Evolutionary conservation across 164 flowering plant genomes (phyloP), one percentile per base, ranked within the genome.

Genomic region (Aristolochia californica): DNA sequence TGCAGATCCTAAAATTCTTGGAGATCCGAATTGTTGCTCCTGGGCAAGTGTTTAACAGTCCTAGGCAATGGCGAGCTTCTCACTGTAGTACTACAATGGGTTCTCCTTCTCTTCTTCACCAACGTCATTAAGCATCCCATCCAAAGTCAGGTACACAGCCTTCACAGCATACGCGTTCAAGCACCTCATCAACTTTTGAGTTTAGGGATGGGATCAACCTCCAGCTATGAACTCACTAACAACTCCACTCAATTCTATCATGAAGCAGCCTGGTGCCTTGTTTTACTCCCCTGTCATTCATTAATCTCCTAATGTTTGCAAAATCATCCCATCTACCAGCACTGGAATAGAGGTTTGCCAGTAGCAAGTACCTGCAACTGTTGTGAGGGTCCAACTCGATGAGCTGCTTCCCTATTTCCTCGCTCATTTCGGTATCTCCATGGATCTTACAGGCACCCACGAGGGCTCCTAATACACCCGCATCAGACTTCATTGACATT

Each of bases 51-150:
- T 63, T 57, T 38, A 64, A 24, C 51, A 64, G 27, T 8, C 67
- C 62, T 44, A 57, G 30, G 67, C 67, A 49, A 64, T 57, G 17
- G 67, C 61, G 40, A 64, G 67, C 61, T 64, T 64, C 57, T 64
- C 61, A 51, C 67, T 64, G 30, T 64, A 61, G 45, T 57, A 57
- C 40, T 48, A 26, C 24, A 57, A 24, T 24, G 61, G 61, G 57
- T 43, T 50, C 56, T 64, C 61, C 49, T 63, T 63, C 48, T 57
- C 61, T 24, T 64, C 61, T 43, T 64, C 61, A 50, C 28, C 50
- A 57, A 57, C 14, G 26, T 64, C 67, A 49, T 56, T 61, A 24
- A 64, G 17, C 48, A 57, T 61, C 20, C 38, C 57, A 13, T 57
- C 60, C 7, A n/a, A n/a, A 26, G 34, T 64, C 51, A 16, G 67